Evolutionary conservation across 176 grass and related monocot genomes (phyloP).

Genomic region (Phoenix dactylifera): DNA sequence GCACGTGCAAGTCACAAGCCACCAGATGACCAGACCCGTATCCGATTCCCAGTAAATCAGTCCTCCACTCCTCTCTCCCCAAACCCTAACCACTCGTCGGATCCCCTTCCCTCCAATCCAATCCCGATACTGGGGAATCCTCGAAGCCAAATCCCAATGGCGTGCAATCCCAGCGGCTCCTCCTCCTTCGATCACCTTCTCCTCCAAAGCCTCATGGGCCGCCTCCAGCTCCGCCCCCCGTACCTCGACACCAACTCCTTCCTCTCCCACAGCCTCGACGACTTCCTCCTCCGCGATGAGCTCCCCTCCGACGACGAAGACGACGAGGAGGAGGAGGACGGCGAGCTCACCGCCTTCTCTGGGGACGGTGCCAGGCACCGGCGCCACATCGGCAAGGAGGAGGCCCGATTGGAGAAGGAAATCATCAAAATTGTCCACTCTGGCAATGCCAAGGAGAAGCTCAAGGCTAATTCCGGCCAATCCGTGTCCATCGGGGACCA

Average conservation of each 20-base stretch:
- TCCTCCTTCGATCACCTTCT: slow-evolving; percentile 62
- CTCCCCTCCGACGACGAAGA: slow-evolving; percentile 8
- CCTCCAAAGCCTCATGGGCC: slow-evolving; percentile 79
- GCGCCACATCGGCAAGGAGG: slow-evolving; percentile 51
- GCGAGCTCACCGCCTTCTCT: slow-evolving; percentile 7
- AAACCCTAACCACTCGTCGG: no score
- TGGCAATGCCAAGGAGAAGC: slow-evolving; percentile 48
- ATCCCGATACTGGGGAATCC: no score
- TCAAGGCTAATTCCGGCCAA: slow-evolving; percentile 84
- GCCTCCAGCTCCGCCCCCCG: slow-evolving; percentile 88
- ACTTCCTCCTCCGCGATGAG: slow-evolving; percentile 39
- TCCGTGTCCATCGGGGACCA: slow-evolving; percentile 85
- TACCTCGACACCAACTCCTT: slow-evolving; percentile 95
- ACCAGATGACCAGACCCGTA: no score
- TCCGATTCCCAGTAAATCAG: no score
- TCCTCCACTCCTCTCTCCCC: no score
- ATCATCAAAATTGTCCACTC: slow-evolving; percentile 56
- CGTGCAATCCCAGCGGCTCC: slow-evolving; percentile 9
- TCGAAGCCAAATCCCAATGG: background rate
- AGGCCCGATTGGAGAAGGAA: slow-evolving; percentile 78
- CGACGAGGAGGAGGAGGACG: slow-evolving; percentile 7
- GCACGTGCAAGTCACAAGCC: no score
- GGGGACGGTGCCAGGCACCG: slow-evolving; percentile 19
- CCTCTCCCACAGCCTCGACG: slow-evolving; percentile 69
- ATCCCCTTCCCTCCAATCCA: no score